These are phyloP conservation scores for Pseudogymnoascus sp. DNA, from an alignment of 2,329 filamentous ascomycete species.

Conservation along the genomic window DNA sequence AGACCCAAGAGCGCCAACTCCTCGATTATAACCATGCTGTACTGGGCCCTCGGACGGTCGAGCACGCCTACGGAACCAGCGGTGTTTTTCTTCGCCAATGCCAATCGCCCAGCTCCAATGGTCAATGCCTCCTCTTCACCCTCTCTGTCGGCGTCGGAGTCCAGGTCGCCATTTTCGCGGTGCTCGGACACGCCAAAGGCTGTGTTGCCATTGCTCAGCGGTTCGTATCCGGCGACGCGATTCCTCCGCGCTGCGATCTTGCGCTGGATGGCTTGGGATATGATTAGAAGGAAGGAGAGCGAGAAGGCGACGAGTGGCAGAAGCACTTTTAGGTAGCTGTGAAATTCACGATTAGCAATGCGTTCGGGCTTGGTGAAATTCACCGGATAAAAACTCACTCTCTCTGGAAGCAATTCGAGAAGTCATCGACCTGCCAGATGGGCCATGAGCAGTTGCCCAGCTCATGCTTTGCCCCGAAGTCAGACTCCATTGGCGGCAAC, in stretches of 20 bases:
- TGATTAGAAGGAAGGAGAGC: slow-evolving; percentile 62
- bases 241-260: slow-evolving; percentile 44
- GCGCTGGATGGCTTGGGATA: slow-evolving; percentile 49
- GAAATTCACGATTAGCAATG: slow-evolving; percentile 18
- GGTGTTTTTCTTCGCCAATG: slow-evolving; percentile 54
- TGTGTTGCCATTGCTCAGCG: slow-evolving; percentile 40
- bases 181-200: slow-evolving; percentile 30
- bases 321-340: slow-evolving; percentile 71
- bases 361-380: neutral
- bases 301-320: slow-evolving; percentile 67
- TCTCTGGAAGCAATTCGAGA: slow-evolving; percentile 55
- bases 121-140: slow-evolving; percentile 47
- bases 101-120: slow-evolving; percentile 50
- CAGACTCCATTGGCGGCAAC: neutral
- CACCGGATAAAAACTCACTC: slow-evolving; percentile 47
- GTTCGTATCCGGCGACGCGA: slow-evolving; percentile 47
- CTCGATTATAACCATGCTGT: slow-evolving; percentile 65
- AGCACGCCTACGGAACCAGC: slow-evolving; percentile 61
- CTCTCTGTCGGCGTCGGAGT: slow-evolving; percentile 40
- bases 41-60: slow-evolving; percentile 68
- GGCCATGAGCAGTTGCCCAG: slow-evolving; percentile 27
- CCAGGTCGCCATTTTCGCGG: slow-evolving; percentile 35
- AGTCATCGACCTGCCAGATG: slow-evolving; percentile 56
- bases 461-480: slow-evolving; percentile 6
- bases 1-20: slow-evolving; percentile 66